phyloP scores from a whole-genome alignment of 495 filamentous ascomycete species.

The Echria macrotheca region DNA sequence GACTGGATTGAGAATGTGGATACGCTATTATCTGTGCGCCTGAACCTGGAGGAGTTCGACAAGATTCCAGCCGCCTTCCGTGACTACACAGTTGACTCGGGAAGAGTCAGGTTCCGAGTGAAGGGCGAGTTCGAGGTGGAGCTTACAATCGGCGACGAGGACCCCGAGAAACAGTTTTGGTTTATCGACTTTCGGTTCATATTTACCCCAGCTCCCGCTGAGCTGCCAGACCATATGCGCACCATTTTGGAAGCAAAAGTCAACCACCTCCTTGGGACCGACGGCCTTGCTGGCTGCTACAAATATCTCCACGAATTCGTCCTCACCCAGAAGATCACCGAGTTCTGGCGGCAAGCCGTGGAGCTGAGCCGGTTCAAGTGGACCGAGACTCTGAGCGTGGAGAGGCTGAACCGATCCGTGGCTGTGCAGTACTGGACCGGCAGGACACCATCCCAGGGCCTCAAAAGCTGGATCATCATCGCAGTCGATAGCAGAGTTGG shows the following conservation, averaged over 20 bases:
- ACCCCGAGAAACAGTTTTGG: slow-evolving; percentile 73
- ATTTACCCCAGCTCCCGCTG: slow-evolving; percentile 61
- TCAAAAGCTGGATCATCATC: slow-evolving; percentile 88
- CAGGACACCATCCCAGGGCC: slow-evolving; percentile 45
- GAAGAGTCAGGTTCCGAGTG: slow-evolving; percentile 80
- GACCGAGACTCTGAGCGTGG: slow-evolving; percentile 67
- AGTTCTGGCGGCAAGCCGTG: slow-evolving; percentile 68
- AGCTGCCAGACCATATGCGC: slow-evolving; percentile 55
- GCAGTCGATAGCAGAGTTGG: slow-evolving; percentile 62
- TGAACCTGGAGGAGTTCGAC: slow-evolving; percentile 76
- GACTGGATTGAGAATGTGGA: slow-evolving; percentile 74
- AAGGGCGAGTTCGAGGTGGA: slow-evolving; percentile 87
- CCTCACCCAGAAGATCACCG: slow-evolving; percentile 79
- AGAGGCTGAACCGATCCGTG: slow-evolving; percentile 70
- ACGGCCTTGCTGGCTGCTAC: slow-evolving; percentile 72
- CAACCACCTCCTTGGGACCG: slow-evolving; percentile 58
- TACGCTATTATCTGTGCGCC: slow-evolving; percentile 69
- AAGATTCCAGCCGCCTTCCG: slow-evolving; percentile 64
- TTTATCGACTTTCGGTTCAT: slow-evolving; percentile 87
- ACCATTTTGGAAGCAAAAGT: slow-evolving; percentile 60
- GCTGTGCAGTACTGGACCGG: slow-evolving; percentile 86
- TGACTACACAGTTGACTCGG: slow-evolving; percentile 68
- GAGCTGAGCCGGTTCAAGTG: slow-evolving; percentile 63
- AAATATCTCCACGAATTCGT: slow-evolving; percentile 78
- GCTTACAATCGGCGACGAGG: slow-evolving; percentile 77